Percentiles rank a stretch among this genome's conserved stretches.
Conservation (phyloP, 495 filamentous ascomycete species). For the Penicillium canescens region DNA sequence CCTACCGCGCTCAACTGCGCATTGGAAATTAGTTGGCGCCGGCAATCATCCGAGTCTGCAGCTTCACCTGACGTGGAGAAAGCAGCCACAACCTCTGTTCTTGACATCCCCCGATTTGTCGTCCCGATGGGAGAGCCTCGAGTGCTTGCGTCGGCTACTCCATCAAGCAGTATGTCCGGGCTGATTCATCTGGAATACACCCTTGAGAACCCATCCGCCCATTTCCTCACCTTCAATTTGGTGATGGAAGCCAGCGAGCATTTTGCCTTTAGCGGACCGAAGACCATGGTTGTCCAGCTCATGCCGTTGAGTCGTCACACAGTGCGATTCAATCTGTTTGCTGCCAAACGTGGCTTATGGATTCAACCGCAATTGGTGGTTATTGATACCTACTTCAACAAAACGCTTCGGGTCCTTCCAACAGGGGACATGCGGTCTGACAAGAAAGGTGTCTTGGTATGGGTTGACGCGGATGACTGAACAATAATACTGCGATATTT, state of each 20-base stretch:
- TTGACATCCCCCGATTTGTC: constrained; percentile 75
- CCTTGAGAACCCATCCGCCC: constrained; percentile 91
- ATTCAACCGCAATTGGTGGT: constrained; percentile 73
- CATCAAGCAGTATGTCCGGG: constrained; percentile 40
- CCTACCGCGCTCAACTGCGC: constrained; percentile 69
- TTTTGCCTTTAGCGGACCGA: constrained; percentile 91
- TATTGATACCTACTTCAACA: constrained; percentile 86
- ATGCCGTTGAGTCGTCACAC: constrained; percentile 73
- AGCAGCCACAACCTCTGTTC: constrained; percentile 45
- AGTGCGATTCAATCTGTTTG: constrained; percentile 68
- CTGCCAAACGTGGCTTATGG: constrained; percentile 62
- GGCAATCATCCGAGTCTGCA: constrained; percentile 29
- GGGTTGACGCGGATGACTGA: constrained; percentile 58
- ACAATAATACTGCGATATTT: neutral
- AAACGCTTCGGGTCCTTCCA: constrained; percentile 71
- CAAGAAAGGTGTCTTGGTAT: constrained; percentile 70
- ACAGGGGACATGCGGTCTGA: constrained; percentile 72
- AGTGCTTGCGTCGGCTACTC: constrained; percentile 67
- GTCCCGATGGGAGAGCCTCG: constrained; percentile 83
- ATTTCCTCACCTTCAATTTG: constrained; percentile 88
- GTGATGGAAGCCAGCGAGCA: constrained; percentile 89
- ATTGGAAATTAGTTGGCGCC: constrained; percentile 77
- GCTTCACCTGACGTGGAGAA: constrained; percentile 9
- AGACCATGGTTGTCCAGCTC: constrained; percentile 72
- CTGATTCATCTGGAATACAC: constrained; percentile 63